phyloP scores from a whole-genome alignment of 2,329 filamentous ascomycete species.

The Phialemoniopsis sp. region DNA sequence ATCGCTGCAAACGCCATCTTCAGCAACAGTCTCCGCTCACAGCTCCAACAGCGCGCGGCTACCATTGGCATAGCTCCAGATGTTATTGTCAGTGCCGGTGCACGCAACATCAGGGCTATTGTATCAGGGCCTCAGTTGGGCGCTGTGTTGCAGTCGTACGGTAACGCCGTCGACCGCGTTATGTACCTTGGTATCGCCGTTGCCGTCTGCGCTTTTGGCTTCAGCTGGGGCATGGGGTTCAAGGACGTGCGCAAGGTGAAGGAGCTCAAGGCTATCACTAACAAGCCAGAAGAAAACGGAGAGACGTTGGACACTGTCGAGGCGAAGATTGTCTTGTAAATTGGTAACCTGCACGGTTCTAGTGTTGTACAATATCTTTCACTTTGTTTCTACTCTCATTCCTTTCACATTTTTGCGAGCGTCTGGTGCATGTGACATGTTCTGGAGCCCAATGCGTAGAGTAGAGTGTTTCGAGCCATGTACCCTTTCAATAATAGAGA shows the following conservation, averaged over 20 bases:
- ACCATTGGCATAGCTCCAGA: slow-evolving; percentile 15
- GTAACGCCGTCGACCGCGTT: background rate
- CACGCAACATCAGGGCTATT: slow-evolving; percentile 7
- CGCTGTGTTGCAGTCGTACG: background rate
- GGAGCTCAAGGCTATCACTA: too few species aligned
- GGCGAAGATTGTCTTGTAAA: too few species aligned
- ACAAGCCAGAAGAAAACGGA: too few species aligned
- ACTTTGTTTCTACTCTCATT: too few species aligned
- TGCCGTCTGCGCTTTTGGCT: slow-evolving; percentile 11
- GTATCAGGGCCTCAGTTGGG: background rate
- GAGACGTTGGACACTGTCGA: too few species aligned
- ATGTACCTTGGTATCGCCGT: slow-evolving; percentile 21
- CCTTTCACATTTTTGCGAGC: too few species aligned
- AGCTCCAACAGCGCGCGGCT: slow-evolving; percentile 14
- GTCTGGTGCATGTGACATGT: too few species aligned
- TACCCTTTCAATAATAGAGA: too few species aligned
- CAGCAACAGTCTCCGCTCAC: slow-evolving; percentile 11
- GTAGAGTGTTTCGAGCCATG: too few species aligned
- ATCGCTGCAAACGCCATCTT: slow-evolving; percentile 14
- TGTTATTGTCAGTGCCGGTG: slow-evolving; percentile 24
- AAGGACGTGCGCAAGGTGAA: slow-evolving; percentile 20
- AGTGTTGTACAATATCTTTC: too few species aligned
- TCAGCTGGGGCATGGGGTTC: slow-evolving; percentile 23
- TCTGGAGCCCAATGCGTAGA: too few species aligned
- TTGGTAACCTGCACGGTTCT: too few species aligned